Evolutionary conservation across 2,329 filamentous ascomycete genomes (phyloP), one percentile per base, ranked within the genome.

Genomic region (Lachnum nothofagi): DNA sequence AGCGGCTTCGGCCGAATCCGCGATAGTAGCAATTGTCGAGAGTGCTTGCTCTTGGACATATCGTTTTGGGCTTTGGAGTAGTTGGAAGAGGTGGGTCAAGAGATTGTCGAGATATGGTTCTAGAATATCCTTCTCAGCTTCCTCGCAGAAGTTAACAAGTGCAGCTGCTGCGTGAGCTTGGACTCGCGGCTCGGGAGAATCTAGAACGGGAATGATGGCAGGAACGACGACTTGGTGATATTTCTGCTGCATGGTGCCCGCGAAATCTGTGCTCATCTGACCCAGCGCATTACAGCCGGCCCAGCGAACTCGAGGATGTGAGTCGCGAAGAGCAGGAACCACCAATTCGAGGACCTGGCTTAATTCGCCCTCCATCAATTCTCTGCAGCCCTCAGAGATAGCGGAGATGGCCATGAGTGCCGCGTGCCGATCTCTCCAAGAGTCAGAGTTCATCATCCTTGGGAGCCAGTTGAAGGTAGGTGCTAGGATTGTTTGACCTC

Each of bases 221-320:
- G 84, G 88, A 44, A 98, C 78, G 14, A 98, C 88, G 38, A 84
- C 77, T 56, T 88, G 81, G 68, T 95, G 93, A 68, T 95, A 95
- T 62, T 95, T 93, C 59, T 88, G 86, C 70, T 98, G 93, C 91
- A 98, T 97, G 9, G 87, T 94, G 10, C 91, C 91, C 10, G 94
- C 91, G 68, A 98, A 98, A 65, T 98, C 93, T 25, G 93, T 98
- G 72, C 91, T 97, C 93, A 98, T 98, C 70, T 98, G 93, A 23
- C 93, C 93, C n/a, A 98, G 79, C 35, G 93, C 93, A 65, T 98
- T 97, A 74, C 93, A 98, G 27, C 91, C 93, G 44, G 93, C 93
- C 84, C 94, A 98, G 62, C 91, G 85, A 47, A 98, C 93, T 65
- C 93, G 88, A 34, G 93, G 88, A 65, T 98, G 93, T 33, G 86